Percentiles rank a stretch among this genome's conserved stretches.
These are phyloP conservation scores for Penicillium daleae DNA, from an alignment of 495 filamentous ascomycete species.

Conservation along the genomic window DNA sequence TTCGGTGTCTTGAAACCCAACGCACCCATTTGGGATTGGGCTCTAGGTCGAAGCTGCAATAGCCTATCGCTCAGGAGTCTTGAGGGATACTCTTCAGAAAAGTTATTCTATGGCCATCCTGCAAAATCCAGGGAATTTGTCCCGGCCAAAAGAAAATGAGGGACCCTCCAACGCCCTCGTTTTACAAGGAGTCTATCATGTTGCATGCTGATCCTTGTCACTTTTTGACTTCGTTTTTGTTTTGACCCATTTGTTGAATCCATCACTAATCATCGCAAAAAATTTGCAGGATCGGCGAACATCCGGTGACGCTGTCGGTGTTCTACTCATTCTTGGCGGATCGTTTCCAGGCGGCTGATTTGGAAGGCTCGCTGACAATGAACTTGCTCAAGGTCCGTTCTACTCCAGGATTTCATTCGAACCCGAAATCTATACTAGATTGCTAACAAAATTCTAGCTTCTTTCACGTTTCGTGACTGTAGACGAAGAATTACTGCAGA, in stretches of 20 bases:
- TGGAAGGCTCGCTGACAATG: conserved; percentile 62
- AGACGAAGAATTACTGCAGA: conserved; percentile 62
- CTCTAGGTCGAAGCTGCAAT: neutral
- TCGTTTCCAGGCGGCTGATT: conserved; percentile 67
- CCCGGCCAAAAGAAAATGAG: neutral
- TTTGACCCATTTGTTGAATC: conserved; percentile 3
- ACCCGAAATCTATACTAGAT: neutral
- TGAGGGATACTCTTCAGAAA: neutral
- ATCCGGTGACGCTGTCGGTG: conserved; percentile 56
- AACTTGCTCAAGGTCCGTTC: conserved; percentile 62
- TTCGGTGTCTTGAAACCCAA: conserved; percentile 7
- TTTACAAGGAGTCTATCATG: neutral
- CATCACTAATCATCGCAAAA: conserved; percentile 37
- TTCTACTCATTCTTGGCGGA: conserved; percentile 68
- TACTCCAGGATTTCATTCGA: neutral
- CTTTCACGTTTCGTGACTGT: conserved; percentile 66
- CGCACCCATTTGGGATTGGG: neutral
- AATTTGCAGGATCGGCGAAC: conserved; percentile 57
- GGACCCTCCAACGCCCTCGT: neutral
- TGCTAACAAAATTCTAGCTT: conserved; percentile 46
- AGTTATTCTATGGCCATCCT: neutral
- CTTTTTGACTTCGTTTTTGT: neutral
- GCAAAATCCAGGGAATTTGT: neutral
- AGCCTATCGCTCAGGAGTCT: neutral
- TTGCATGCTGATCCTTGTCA: neutral